Evolutionary conservation across 2,329 filamentous ascomycete genomes (phyloP), one percentile per base, ranked within the genome.

Genomic region (Stagonosporopsis cucurbitacearum): DNA sequence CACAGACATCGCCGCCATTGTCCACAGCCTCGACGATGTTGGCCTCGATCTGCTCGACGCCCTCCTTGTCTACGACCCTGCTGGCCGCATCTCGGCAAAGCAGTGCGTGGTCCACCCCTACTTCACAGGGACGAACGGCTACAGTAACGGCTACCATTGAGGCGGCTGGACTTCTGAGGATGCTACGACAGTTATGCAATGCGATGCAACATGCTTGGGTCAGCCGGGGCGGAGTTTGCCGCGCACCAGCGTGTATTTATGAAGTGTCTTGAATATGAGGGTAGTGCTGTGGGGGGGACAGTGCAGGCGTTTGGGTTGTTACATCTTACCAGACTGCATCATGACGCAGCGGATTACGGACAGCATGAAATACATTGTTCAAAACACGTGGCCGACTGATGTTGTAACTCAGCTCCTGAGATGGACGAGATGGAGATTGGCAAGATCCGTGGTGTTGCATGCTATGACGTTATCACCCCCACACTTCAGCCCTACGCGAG

Each of bases 41-140:
- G 89, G 89, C 22, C 81, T 91, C 12, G 86, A 92, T 54, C 82
- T 92, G 22, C 78, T 88, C 17, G 85, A 88, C 62, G 79, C 79
- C 32, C 85, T 96, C 79, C 86, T 96, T 37, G 88, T 93, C 53
- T 96, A 94, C 71, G 92, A 96, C 72, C 92, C 92, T 2, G 91
- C 91, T 20, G 87, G 88, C 49, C 89, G 92, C 62, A 91, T 96
- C 66, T 96, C 91, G 6, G 92, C 93, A 48, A 96, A 96, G 81
- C 89, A 92, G 74, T 88, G 92, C 12, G 91, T 90, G 72, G 82
- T 87, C 66, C 92, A 96, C 73, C 88, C 90, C 8, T 96, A 96
- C 80, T 96, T 96, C 71, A 81, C 80, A 17, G 78, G 81, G 20
- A 76, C 78, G 50, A 82, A 77, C 60, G 68, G 65, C 36, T 83